A percentile compares a stretch with the other conserved stretches of the same genome.
Conservation (phyloP, 352 stramenopile genomes). For the Phytophthora pinifolia region DNA sequence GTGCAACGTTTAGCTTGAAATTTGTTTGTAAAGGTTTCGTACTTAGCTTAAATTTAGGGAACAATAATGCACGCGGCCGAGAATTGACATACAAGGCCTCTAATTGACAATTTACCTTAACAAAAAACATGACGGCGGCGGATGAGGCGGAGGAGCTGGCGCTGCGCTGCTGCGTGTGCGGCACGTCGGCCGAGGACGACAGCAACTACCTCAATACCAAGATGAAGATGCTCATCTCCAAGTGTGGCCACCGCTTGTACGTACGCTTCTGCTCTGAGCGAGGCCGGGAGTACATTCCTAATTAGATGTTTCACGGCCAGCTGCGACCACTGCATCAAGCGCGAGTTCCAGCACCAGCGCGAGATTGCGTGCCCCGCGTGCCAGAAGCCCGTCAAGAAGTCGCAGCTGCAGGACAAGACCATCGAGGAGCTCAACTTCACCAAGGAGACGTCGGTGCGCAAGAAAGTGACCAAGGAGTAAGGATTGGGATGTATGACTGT, state of each 20-base stretch:
- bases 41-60: too few species aligned
- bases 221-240: conserved; percentile 93
- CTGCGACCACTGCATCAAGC: conserved; percentile 86
- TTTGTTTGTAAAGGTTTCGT: too few species aligned
- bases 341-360: conserved; percentile 86
- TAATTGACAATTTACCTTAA: too few species aligned
- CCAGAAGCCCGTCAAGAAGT: conserved; percentile 88
- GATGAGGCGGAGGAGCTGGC: conserved; percentile 71
- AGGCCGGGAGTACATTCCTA: not conserved
- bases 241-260: conserved; percentile 89
- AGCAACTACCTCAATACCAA: conserved; percentile 90
- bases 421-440: conserved; percentile 88
- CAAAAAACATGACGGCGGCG: conserved; percentile 31
- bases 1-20: too few species aligned
- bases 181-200: conserved; percentile 83
- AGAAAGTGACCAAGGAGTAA: conserved; percentile 87
- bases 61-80: too few species aligned
- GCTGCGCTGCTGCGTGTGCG: conserved; percentile 87
- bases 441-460: conserved; percentile 86
- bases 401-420: conserved; percentile 86
- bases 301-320: conserved; percentile 28
- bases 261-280: conserved; percentile 22
- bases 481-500: conserved; percentile 11
- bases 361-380: conserved; percentile 84
- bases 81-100: too few species aligned